Evolutionary conservation across 257 asterid species (phyloP).

Genomic region (Thymus quinquecostatus): DNA sequence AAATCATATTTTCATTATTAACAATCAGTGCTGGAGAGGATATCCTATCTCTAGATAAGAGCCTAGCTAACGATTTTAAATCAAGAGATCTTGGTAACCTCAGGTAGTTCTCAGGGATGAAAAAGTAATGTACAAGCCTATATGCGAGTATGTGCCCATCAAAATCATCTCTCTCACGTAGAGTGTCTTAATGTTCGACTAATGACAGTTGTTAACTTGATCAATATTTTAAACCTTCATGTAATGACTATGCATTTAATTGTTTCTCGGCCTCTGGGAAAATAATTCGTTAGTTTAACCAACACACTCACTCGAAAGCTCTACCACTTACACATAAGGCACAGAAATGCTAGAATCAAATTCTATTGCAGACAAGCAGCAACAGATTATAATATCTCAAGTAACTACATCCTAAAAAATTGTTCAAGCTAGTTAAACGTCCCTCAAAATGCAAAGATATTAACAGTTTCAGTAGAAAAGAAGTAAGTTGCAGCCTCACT

Average conservation of each 20-base stretch:
- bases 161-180: neutral
- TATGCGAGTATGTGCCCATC: neutral
- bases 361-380: slow-evolving; percentile 18
- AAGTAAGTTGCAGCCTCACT: slow-evolving; percentile 13
- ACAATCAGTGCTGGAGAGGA: no score
- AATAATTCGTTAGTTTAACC: neutral
- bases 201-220: neutral
- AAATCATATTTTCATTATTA: no score
- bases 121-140: neutral
- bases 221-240: neutral
- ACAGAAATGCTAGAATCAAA: neutral
- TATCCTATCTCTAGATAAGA: no score
- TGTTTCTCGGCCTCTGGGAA: neutral
- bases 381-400: neutral
- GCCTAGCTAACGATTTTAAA: no score
- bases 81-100: no score
- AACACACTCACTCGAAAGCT: slow-evolving; percentile 6
- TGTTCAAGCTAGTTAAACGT: slow-evolving; percentile 14
- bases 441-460: slow-evolving; percentile 6
- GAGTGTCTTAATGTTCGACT: neutral
- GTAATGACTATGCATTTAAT: slow-evolving; percentile 9
- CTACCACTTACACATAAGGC: neutral
- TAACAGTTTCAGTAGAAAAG: neutral
- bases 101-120: no score
- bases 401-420: neutral